A percentile compares a stretch with the other conserved stretches of the same genome.
These are phyloP conservation scores for Gymnopilus dilepis DNA, from an alignment of 768 basidiomycete species.

Conservation along the genomic window DNA sequence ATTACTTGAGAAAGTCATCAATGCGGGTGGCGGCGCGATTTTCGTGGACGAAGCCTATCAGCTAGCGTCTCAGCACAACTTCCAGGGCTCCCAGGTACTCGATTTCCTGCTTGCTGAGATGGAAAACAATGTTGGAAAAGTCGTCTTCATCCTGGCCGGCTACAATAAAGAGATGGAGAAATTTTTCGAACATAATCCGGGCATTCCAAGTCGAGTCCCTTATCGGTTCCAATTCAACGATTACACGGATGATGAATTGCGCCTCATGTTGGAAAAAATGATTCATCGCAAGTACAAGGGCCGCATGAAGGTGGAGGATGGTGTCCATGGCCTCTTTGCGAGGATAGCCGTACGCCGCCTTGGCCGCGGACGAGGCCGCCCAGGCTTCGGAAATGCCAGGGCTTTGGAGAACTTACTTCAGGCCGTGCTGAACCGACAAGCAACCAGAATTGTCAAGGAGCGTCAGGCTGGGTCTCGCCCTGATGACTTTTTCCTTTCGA, in stretches of 20 bases:
- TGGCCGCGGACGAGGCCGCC: constrained; percentile 60
- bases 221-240: constrained; percentile 63
- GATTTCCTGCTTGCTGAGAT: constrained; percentile 77
- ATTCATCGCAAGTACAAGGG: constrained; percentile 53
- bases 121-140: constrained; percentile 67
- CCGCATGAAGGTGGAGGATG: constrained; percentile 60
- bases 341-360: constrained; percentile 65
- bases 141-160: constrained; percentile 75
- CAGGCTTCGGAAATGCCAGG: constrained; percentile 73
- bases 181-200: constrained; percentile 80
- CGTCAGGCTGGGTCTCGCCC: constrained; percentile 43
- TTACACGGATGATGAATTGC: constrained; percentile 62
- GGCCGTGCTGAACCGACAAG: constrained; percentile 56
- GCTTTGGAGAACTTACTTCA: constrained; percentile 58
- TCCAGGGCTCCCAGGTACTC: constrained; percentile 59
- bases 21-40: constrained; percentile 64
- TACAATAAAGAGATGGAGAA: constrained; percentile 77
- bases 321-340: constrained; percentile 54
- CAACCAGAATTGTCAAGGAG: constrained; percentile 48
- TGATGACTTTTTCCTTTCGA: constrained; percentile 55
- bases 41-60: constrained; percentile 81
- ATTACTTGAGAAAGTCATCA: constrained; percentile 48
- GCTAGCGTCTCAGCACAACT: constrained; percentile 53
- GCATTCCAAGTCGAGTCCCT: constrained; percentile 70
- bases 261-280: constrained; percentile 55